A percentile compares a stretch with the other conserved stretches of the same genome.
Conservation (phyloP, 768 basidiomycete genomes). For the Pholiota molesta region DNA sequence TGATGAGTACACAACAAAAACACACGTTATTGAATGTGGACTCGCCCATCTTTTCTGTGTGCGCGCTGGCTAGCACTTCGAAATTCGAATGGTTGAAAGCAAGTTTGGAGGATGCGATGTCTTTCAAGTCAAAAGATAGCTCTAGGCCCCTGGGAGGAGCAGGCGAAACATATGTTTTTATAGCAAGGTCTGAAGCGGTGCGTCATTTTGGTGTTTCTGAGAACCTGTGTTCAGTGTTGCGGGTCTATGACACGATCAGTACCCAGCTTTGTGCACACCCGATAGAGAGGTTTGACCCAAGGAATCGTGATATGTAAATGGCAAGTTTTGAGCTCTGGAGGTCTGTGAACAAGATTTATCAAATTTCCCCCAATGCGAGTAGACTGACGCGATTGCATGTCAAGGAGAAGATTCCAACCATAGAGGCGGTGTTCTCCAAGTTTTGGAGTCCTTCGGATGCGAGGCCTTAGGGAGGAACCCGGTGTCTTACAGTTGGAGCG, state of each 20-base stretch:
- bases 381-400: too few species aligned
- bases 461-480: too few species aligned
- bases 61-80: not conserved
- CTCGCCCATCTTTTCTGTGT: not conserved
- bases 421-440: not conserved
- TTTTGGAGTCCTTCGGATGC: not conserved
- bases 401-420: too few species aligned
- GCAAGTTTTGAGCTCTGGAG: too few species aligned
- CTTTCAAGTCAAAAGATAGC: not conserved
- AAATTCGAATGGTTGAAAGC: not conserved
- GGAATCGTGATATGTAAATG: too few species aligned
- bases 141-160: not conserved
- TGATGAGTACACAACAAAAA: not conserved
- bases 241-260: not conserved
- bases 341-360: too few species aligned
- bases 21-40: not conserved
- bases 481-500: not conserved
- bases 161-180: constrained; percentile 6
- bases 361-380: too few species aligned
- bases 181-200: not conserved
- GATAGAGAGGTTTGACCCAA: too few species aligned
- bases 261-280: too few species aligned
- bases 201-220: constrained; percentile 1
- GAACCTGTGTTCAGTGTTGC: constrained; percentile 7
- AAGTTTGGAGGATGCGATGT: not conserved